Evolutionary conservation across 257 asterid species (phyloP), one percentile per base, ranked within the genome.

Genomic region (Striga asiatica): DNA sequence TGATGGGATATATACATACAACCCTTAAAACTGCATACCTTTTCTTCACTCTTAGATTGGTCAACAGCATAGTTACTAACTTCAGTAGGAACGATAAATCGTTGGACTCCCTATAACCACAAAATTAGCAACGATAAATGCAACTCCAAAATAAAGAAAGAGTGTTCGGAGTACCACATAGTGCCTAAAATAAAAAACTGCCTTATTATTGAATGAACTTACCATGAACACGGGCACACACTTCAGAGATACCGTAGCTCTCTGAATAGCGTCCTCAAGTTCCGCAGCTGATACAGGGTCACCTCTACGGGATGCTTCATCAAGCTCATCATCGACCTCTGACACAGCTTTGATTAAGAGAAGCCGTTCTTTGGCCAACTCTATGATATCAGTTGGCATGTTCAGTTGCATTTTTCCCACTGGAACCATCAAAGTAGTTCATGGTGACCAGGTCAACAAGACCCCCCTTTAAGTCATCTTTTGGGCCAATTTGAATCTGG

Each of bases 191-290:
- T 23, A 50, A 66, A 50, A 62, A 49, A 46, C 9, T 25, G 88
- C 98, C 95, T 92, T 92, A 78, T 92, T 92, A 78, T 92, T 92
- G 70, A 92, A 88, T 54, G 98, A 97, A 77, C 98, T 92, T 12
- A 97, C 98, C 98, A 92, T 92, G 71, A 88, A 92, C 32, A 92
- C 85, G 7, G 98, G 98, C 56, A 92, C 91, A 76, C 87, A 92
- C 55, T 82, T 85, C 32, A 83, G 81, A 12, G 94, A 76, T 54
- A 88, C 49, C 45, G 99, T 88, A 41, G 97, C 94, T 81, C 99
- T 88, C 50, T 97, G 69, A 35, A 92, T 82, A 27, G 97, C 99
- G 56, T 76, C 95, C 97, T 88, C 94, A 41, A 92, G 97, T 24
- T 84, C 88, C 50, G 75, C 25, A 59, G 83, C 61, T 58, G 89